Evolutionary conservation across 1,284 basidiomycete species (phyloP).

Genomic region (Moesziomyces globuligerus): DNA sequence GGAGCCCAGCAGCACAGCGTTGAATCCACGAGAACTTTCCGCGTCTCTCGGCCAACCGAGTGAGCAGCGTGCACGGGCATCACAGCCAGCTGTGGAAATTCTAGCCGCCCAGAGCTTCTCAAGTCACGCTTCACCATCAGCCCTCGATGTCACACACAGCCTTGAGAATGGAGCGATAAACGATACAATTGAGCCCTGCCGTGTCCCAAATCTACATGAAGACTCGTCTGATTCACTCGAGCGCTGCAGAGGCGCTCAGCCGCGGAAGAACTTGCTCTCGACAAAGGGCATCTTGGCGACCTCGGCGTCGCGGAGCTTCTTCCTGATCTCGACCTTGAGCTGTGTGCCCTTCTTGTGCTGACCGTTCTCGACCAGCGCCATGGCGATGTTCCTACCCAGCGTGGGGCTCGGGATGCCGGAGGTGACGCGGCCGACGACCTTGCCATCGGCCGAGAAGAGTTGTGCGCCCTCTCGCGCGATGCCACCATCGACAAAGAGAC

Average conservation of each 20-base stretch:
- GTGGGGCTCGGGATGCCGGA: slow-evolving; percentile 96
- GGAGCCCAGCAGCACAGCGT: not conserved
- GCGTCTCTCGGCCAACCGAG: not conserved
- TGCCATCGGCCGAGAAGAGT: slow-evolving; percentile 76
- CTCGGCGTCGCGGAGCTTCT: slow-evolving; percentile 76
- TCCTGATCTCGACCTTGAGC: slow-evolving; percentile 80
- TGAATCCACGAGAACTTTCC: slow-evolving; percentile 30
- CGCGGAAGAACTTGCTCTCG: slow-evolving; percentile 69
- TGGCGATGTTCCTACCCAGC: slow-evolving; percentile 89
- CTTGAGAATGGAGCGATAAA: not conserved
- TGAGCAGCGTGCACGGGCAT: not conserved
- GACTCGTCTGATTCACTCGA: too few species aligned
- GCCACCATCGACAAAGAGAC: slow-evolving; percentile 80
- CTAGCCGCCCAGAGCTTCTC: too few species aligned
- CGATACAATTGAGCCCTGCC: too few species aligned
- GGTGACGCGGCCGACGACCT: slow-evolving; percentile 74
- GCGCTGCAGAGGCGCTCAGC: too few species aligned
- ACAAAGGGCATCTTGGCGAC: slow-evolving; percentile 83
- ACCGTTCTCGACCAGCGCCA: slow-evolving; percentile 85
- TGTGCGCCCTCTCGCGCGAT: slow-evolving; percentile 89
- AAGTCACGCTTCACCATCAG: not conserved
- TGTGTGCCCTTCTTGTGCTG: slow-evolving; percentile 91
- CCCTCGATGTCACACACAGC: not conserved
- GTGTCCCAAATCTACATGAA: too few species aligned
- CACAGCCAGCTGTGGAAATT: too few species aligned